Conservation (phyloP, 345 rosid species). For the Eucalyptus victrix region DNA sequence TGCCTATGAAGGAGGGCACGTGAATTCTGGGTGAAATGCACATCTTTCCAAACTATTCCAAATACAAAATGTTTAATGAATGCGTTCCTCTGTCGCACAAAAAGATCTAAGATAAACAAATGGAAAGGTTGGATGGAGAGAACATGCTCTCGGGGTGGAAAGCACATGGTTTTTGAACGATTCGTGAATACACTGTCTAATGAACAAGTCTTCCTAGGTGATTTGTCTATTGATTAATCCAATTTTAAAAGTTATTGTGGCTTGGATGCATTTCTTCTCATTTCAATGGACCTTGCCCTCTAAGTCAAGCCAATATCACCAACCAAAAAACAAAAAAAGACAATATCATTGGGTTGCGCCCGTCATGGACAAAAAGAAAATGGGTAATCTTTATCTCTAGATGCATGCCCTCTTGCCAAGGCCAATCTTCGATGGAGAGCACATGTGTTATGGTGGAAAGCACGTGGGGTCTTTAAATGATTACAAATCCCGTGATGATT, state of each 20-base stretch:
- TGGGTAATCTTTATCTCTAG: not conserved
- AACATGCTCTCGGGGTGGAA: not conserved
- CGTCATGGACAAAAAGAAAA: not conserved
- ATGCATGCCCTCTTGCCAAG: not conserved
- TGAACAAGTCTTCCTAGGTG: not conserved
- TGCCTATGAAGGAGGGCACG: not conserved
- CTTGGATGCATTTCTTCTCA: not conserved
- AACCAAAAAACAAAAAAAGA: too few species aligned
- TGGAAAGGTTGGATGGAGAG: not conserved
- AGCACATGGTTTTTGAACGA: not conserved
- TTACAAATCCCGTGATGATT: accelerated
- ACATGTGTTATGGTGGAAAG: accelerated
- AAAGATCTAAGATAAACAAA: not conserved
- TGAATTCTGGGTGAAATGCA: not conserved
- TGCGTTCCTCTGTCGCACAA: not conserved
- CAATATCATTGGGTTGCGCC: not conserved
- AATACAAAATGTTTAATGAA: not conserved
- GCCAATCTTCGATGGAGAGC: not conserved
- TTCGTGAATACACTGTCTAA: too few species aligned
- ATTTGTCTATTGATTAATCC: not conserved
- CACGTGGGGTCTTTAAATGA: not conserved
- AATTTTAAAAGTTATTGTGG: not conserved
- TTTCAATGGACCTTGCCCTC: not conserved
- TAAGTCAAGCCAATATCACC: not conserved
- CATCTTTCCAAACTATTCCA: not conserved